Base-by-base conservation (phyloP, 192 early-diverging fungal species). In the Entrophospora sp. region DNA sequence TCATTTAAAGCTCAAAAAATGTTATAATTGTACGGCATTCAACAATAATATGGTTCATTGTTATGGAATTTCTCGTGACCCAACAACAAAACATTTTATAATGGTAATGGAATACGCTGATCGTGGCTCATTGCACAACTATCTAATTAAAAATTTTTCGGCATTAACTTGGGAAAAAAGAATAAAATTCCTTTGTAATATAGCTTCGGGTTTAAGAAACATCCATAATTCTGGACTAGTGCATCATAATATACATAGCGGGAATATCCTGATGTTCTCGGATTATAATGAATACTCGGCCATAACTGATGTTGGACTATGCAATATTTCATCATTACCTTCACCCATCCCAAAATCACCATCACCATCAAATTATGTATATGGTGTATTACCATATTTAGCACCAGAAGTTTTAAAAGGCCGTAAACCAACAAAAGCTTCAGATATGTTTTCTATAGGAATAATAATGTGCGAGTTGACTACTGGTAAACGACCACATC, bases 381-480 rank as follows among this genome's bases (percentile, higher is more conserved):
- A 69, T 56, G 74, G 74, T 22, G 56, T 68, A 18, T 38, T 75
- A 5, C 70, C 70, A 10, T 75, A 72, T 57, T 16, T 72, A 2
- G 67, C 74, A 1, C 74, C 74, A 14, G 74, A 75, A 37, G 46
- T 69, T 3, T 52, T 64, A n/a, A 32, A 59, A 42, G 67, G 63
- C 28, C 0, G 10, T 18, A 5, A 10, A 4, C 20, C 4, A 16
- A 48, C 43, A 4, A 40, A 43, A 28, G 61, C 43, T 2, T 31
- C 42, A 9, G 75, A 78, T 38, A 68, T 78, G 16, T 78, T 75
- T 66, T 69, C 69, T 72, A 64, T 78, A 0, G 73, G 76, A 1
- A 67, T 78, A 16, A 70, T 78, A 12, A 72, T 78, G 67, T 78
- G 73, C 73, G 66, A 73, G 24, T 66, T 78, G 7, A 68, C 76